phyloP scores from a whole-genome alignment of 2,329 filamentous ascomycete species.

The Penicillium sp. region DNA sequence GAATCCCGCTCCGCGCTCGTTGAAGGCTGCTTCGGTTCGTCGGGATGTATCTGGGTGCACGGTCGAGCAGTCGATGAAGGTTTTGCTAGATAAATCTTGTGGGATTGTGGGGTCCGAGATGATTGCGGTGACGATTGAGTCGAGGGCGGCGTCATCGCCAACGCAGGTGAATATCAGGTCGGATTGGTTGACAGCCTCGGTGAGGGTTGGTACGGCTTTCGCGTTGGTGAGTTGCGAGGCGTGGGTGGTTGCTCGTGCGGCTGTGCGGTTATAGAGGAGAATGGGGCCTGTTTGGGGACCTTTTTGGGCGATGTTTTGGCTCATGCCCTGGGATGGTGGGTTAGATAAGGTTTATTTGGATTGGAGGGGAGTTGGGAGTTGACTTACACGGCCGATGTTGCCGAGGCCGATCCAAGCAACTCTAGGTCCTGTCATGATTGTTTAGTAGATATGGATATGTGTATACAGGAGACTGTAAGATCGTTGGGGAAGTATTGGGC shows the following conservation, averaged over 20 bases:
- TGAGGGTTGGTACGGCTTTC: conserved; percentile 62
- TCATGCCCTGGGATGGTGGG: conserved; percentile 66
- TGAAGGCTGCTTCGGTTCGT: conserved; percentile 58
- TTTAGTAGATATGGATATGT: neutral
- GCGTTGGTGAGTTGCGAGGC: conserved; percentile 60
- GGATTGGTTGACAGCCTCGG: conserved; percentile 64
- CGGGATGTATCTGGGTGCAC: conserved; percentile 80
- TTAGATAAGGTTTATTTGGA: conserved; percentile 10
- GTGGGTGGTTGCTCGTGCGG: conserved; percentile 63
- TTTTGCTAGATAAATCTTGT: conserved; percentile 63
- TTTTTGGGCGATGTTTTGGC: conserved; percentile 78
- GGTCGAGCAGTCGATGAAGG: conserved; percentile 85
- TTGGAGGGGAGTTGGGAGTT: neutral
- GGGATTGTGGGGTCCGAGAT: conserved; percentile 36
- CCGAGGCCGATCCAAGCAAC: conserved; percentile 80
- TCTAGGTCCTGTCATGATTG: conserved; percentile 42
- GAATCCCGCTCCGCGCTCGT: conserved; percentile 66
- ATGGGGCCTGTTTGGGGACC: conserved; percentile 69
- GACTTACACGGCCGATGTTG: conserved; percentile 77
- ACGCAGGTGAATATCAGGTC: conserved; percentile 82
- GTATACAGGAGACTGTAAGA: neutral
- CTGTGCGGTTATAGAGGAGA: conserved; percentile 77
- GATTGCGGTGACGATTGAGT: conserved; percentile 59
- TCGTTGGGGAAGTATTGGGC: neutral
- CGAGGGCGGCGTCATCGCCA: conserved; percentile 72